Conservation (phyloP, 306 rosid species). For the Trifolium pratense region DNA sequence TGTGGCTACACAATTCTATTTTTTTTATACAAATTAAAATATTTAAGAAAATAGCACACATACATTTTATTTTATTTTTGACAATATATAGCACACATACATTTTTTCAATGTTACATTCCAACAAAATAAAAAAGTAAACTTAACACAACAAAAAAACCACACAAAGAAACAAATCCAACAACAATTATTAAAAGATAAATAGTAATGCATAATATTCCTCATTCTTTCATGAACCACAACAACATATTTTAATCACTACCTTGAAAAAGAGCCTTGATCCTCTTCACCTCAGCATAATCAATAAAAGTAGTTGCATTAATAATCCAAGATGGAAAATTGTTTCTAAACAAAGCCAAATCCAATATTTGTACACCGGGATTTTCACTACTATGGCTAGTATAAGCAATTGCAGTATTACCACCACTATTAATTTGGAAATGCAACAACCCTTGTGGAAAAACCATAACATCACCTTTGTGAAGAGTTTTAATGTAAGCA, state of each 20-base stretch:
- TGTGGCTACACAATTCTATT: too few relatives aligned
- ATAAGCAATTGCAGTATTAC: constrained; percentile 31
- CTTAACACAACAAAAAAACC: neutral
- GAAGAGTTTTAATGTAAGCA: constrained; percentile 60
- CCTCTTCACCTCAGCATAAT: constrained; percentile 62
- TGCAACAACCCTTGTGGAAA: constrained; percentile 87
- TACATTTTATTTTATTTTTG: too few relatives aligned
- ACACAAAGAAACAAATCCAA: neutral
- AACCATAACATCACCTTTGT: constrained; percentile 76
- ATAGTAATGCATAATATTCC: neutral
- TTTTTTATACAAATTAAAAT: too few relatives aligned
- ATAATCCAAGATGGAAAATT: constrained; percentile 65
- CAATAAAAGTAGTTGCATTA: constrained; percentile 59
- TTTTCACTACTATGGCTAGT: constrained; percentile 65
- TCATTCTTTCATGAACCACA: too few relatives aligned
- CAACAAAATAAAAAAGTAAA: too few relatives aligned
- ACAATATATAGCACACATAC: too few relatives aligned
- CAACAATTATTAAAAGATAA: neutral
- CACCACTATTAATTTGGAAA: constrained; percentile 65
- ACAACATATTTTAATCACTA: too few relatives aligned
- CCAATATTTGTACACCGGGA: constrained; percentile 77
- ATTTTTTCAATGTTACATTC: too few relatives aligned
- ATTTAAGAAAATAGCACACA: too few relatives aligned
- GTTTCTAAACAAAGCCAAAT: constrained; percentile 72
- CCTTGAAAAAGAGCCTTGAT: constrained; percentile 93